Conservation (phyloP, 2,329 filamentous ascomycete species). For the Dothistroma pini region DNA sequence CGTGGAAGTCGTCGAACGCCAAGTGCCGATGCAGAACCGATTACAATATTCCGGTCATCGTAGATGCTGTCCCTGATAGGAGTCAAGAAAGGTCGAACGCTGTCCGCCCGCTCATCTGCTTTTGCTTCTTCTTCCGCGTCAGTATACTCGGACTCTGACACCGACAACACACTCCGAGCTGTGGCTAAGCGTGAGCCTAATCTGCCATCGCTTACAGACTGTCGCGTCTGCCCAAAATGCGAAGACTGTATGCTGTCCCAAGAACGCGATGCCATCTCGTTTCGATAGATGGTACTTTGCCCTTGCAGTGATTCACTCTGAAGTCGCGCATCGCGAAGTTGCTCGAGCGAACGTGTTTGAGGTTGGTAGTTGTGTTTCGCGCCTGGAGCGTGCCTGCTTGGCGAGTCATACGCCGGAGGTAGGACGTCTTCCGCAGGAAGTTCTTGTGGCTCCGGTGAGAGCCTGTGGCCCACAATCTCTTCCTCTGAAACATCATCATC, state of each 20-base stretch:
- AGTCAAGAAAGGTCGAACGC: conserved; percentile 9
- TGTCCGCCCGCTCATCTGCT: conserved; percentile 5
- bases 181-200: conserved; percentile 8
- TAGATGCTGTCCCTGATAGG: conserved; percentile 23
- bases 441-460: conserved; percentile 18
- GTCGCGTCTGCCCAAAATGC: conserved; percentile 10
- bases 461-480: conserved; percentile 5
- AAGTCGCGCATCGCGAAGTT: not conserved
- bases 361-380: conserved; percentile 15
- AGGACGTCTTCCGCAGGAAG: conserved; percentile 23
- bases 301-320: not conserved
- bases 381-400: conserved; percentile 10
- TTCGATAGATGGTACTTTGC: conserved; percentile 3
- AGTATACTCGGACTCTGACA: conserved; percentile 18
- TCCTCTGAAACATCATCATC: conserved; percentile 20
- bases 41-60: conserved; percentile 18
- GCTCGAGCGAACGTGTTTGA: conserved; percentile 2
- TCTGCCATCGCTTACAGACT: conserved; percentile 2
- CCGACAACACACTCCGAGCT: conserved; percentile 16
- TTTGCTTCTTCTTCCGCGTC: conserved; percentile 14
- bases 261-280: conserved; percentile 10
- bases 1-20: conserved; percentile 18
- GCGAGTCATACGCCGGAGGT: conserved; percentile 18
- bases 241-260: conserved; percentile 26
- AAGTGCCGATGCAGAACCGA: conserved; percentile 19